Base-by-base conservation (phyloP, 2,329 filamentous ascomycete species). In the Rutstroemia sp. region DNA sequence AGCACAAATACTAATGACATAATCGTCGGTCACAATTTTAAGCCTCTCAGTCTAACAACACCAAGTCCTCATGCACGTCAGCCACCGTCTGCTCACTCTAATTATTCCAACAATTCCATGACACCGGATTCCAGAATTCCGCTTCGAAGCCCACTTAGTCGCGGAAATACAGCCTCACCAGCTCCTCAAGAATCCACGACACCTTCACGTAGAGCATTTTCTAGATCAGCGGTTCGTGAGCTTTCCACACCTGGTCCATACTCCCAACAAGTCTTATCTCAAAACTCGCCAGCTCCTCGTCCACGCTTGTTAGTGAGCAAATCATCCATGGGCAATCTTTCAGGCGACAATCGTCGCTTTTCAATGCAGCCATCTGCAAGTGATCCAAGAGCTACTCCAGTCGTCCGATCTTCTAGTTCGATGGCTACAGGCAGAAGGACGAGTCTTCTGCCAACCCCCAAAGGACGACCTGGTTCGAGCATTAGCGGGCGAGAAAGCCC, bases 11-110 rank as follows among this genome's bases (percentile, higher is more conserved):
- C 81, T 4, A 73, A 73, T 6, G 79, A 83, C 59, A 74, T 83
- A n/a, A 78, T 86, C 34, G 79, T 81, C n/a, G 83, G 85, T 25
- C 84, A 87, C 69, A 82, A 82, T 68, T 87, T 83, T 72, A 86
- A 82, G 64, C 81, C 85, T 10, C 71, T 86, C 10, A 80, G 72
- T 38, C 71, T 82, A 46, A 83, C 80, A 21, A 69, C 65, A 6
- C 66, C 67, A 49, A 69, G 64, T 57, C 66, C 67, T 38, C 63
- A 69, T 54, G 60, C 63, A 45, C 60, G 61, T 5, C 49, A 60
- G 44, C 63, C 65, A 18, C 60, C 58, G n/a, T 61, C 60, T 27
- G 57, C 51, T 25, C 63, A 63, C 50, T 58, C 61, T 5, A 65
- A 59, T 44, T 57, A 60, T 49, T 64, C 63, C 21, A 51, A 51